phyloP scores from a whole-genome alignment of 805 yeast genomes.

The Saturnispora sanitii region DNA sequence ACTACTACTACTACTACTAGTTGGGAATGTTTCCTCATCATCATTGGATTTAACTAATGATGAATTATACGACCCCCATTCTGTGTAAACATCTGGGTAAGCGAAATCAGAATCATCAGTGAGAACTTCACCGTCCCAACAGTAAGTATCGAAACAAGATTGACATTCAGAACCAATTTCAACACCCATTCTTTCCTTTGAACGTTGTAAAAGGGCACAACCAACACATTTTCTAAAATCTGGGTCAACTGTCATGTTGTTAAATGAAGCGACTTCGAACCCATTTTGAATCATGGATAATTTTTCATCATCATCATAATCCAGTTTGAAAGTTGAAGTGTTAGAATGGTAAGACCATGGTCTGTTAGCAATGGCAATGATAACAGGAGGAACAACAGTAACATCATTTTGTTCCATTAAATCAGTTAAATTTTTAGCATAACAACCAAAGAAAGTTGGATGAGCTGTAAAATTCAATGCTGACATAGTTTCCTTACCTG shows the following conservation, averaged over 20 bases:
- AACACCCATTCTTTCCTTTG: slow-evolving; percentile 55
- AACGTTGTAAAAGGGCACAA: slow-evolving; percentile 75
- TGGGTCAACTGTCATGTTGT: slow-evolving; percentile 55
- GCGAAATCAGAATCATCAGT: slow-evolving; percentile 10
- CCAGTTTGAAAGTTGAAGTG: slow-evolving; percentile 61
- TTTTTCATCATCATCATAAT: slow-evolving; percentile 49
- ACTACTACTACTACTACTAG: too few relatives aligned
- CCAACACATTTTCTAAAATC: slow-evolving; percentile 70
- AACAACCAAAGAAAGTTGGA: slow-evolving; percentile 82
- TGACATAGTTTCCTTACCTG: slow-evolving; percentile 53
- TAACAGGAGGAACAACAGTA: slow-evolving; percentile 51
- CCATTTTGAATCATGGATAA: slow-evolving; percentile 61
- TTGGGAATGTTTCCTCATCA: too few relatives aligned
- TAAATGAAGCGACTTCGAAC: slow-evolving; percentile 55
- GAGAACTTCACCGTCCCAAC: slow-evolving; percentile 37
- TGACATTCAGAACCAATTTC: slow-evolving; percentile 62
- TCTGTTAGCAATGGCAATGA: slow-evolving; percentile 69
- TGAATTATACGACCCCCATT: slow-evolving; percentile 26
- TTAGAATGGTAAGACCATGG: slow-evolving; percentile 59
- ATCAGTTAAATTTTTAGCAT: slow-evolving; percentile 49
- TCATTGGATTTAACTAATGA: too few relatives aligned
- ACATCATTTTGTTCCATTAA: slow-evolving; percentile 32
- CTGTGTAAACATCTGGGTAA: slow-evolving; percentile 30
- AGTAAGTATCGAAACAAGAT: slow-evolving; percentile 58
- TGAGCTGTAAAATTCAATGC: slow-evolving; percentile 49